A percentile compares a stretch with the other conserved stretches of the same genome.
Evolutionary conservation across 2,329 filamentous ascomycete genomes (phyloP).

Genomic region (Pezicula carpinea): DNA sequence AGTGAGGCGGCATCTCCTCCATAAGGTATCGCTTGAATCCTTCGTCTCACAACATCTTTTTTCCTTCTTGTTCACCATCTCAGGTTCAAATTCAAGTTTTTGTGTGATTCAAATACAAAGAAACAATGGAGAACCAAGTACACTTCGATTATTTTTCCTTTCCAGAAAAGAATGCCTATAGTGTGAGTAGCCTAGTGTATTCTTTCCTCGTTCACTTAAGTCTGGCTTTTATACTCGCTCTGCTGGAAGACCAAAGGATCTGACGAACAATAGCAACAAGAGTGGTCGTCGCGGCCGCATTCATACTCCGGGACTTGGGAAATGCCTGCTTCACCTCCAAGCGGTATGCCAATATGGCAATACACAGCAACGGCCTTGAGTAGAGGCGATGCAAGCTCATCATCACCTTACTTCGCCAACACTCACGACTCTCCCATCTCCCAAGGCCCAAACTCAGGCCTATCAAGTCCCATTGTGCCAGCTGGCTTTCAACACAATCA

Average conservation of each 20-base stretch:
- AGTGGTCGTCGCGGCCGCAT: constrained; percentile 4
- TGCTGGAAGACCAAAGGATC: too few relatives aligned
- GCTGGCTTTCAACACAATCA: too few relatives aligned
- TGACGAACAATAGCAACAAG: constrained; percentile 1
- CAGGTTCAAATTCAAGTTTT: background rate
- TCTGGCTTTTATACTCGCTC: too few relatives aligned
- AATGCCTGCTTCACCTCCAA: background rate
- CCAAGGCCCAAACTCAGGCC: background rate
- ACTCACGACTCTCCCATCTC: background rate
- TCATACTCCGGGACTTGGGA: background rate
- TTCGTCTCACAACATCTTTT: background rate
- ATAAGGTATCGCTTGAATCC: background rate
- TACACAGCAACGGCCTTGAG: constrained; percentile 6
- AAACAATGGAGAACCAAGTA: too few relatives aligned
- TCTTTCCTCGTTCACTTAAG: too few relatives aligned
- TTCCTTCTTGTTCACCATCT: constrained; percentile 1
- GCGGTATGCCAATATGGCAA: constrained; percentile 9
- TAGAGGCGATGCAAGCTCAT: background rate
- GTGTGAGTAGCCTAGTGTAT: too few relatives aligned
- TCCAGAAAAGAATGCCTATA: too few relatives aligned
- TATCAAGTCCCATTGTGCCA: too few relatives aligned
- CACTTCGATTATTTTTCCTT: too few relatives aligned
- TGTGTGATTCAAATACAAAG: too few relatives aligned
- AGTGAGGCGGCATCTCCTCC: background rate
- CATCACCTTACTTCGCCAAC: constrained; percentile 1